Evolutionary conservation across 768 basidiomycete genomes (phyloP).

Genomic region (Zangia roseola): DNA sequence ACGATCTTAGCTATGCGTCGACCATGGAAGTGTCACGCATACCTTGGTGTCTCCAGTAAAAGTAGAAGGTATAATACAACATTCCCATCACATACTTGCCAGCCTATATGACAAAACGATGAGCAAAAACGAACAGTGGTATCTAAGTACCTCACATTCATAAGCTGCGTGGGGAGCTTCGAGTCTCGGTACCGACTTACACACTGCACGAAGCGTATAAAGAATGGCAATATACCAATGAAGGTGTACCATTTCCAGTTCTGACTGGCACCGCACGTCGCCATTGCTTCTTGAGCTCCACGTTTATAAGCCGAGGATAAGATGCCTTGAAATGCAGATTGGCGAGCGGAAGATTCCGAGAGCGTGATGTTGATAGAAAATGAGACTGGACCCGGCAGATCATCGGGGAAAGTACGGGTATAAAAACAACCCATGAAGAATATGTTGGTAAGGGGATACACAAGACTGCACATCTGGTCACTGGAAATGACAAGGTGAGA

Average conservation of each 20-base stretch:
- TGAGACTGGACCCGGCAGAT: neutral
- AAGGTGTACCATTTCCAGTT: slow-evolving; percentile 65
- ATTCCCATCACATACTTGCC: slow-evolving; percentile 82
- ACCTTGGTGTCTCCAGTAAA: slow-evolving; percentile 74
- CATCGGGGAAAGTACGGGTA: slow-evolving; percentile 15
- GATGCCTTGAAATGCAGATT: neutral
- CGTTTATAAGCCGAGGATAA: slow-evolving; percentile 12
- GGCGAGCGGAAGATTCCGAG: neutral
- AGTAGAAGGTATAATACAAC: slow-evolving; percentile 65
- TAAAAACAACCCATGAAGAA: slow-evolving; percentile 79
- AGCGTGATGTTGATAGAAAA: neutral
- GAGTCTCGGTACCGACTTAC: slow-evolving; percentile 87
- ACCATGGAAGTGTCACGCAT: neutral
- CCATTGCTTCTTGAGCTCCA: slow-evolving; percentile 47
- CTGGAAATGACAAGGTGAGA: slow-evolving; percentile 36
- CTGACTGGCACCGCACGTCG: slow-evolving; percentile 36
- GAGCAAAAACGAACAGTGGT: neutral
- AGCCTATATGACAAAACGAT: slow-evolving; percentile 46
- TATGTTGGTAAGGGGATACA: slow-evolving; percentile 71
- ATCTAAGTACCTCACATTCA: slow-evolving; percentile 64
- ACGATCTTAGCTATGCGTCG: neutral
- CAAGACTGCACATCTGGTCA: slow-evolving; percentile 80
- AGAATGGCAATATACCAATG: slow-evolving; percentile 63
- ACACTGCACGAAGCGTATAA: slow-evolving; percentile 82
- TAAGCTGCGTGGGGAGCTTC: slow-evolving; percentile 66